phyloP scores from a whole-genome alignment of 2,329 filamentous ascomycete genomes.

The Verticillium longisporum region DNA sequence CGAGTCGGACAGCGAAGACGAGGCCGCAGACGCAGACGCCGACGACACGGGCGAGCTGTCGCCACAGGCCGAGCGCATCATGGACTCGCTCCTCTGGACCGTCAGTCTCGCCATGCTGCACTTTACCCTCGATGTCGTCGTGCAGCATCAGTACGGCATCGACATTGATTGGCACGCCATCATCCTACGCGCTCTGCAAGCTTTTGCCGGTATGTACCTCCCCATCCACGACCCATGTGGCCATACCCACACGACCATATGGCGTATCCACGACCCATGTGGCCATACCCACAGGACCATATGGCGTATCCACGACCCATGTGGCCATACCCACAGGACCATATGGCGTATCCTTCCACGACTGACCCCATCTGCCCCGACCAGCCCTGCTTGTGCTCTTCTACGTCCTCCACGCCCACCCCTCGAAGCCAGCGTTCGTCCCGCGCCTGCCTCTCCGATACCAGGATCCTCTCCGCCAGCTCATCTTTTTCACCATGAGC shows the following conservation, averaged over 20 bases:
- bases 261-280: no score
- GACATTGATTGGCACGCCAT: conserved; percentile 55
- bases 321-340: no score
- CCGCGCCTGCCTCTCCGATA: conserved; percentile 39
- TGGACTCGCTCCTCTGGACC: conserved; percentile 52
- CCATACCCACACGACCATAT: no score
- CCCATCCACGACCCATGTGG: no score
- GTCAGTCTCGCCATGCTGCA: conserved; percentile 64
- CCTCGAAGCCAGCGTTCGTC: conserved; percentile 39
- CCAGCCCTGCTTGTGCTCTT: conserved; percentile 49
- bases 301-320: no score
- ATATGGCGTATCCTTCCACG: not conserved
- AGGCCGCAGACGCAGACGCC: conserved; percentile 19
- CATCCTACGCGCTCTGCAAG: conserved; percentile 40
- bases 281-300: no score
- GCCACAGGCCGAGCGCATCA: conserved; percentile 40
- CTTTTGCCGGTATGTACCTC: conserved; percentile 41
- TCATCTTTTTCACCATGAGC: conserved; percentile 57
- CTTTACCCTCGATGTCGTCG: conserved; percentile 67
- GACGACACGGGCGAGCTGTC: conserved; percentile 27
- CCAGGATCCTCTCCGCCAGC: conserved; percentile 44
- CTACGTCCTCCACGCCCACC: conserved; percentile 49
- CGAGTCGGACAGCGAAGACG: conserved; percentile 11
- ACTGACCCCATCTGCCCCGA: not conserved
- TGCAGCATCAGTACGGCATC: conserved; percentile 71